A percentile compares a stretch with the other conserved stretches of the same genome.
Conservation (phyloP, 257 asterid species). For the Ehretia macrophylla region DNA sequence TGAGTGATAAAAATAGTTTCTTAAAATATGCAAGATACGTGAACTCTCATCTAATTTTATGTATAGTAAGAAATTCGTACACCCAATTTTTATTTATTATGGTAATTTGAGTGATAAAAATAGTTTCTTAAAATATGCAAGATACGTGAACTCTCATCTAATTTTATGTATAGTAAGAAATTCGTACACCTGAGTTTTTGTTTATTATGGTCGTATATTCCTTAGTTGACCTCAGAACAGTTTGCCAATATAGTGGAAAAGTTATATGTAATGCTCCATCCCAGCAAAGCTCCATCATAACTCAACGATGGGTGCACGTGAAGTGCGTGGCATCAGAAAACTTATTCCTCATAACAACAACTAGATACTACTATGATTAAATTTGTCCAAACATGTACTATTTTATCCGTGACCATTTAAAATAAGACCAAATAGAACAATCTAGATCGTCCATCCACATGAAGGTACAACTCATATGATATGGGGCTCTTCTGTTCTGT, state of each 20-base stretch:
- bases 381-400: too few species aligned
- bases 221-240: too few species aligned
- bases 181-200: not conserved
- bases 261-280: too few species aligned
- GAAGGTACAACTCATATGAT: too few species aligned
- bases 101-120: not conserved
- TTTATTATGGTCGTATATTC: not conserved
- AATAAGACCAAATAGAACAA: too few species aligned
- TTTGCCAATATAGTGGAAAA: too few species aligned
- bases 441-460: too few species aligned
- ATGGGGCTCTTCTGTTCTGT: too few species aligned
- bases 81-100: not conserved
- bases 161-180: not conserved
- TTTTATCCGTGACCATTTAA: too few species aligned
- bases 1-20: too few species aligned
- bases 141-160: not conserved
- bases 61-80: not conserved
- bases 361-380: too few species aligned
- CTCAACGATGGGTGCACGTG: slow-evolving; percentile 5
- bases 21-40: not conserved
- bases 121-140: not conserved
- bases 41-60: not conserved
- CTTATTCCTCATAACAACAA: not conserved
- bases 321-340: not conserved
- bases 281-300: too few species aligned